Evolutionary conservation across 495 filamentous ascomycete genomes (phyloP).

Genomic region (Xylaria longipes): DNA sequence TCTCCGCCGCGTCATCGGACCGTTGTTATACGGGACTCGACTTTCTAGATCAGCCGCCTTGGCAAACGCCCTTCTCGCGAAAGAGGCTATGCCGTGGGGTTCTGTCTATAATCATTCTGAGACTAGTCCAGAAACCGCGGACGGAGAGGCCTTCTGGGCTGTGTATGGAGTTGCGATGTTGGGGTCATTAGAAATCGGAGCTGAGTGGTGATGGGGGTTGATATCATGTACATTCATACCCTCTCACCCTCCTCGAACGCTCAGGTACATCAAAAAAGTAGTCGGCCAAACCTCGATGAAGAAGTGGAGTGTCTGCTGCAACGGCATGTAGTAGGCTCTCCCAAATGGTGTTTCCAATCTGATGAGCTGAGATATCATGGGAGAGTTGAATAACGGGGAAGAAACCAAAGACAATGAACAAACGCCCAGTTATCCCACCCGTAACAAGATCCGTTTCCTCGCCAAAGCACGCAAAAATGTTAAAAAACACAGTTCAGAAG

Average conservation of each 20-base stretch:
- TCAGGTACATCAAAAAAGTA: slow-evolving; percentile 46
- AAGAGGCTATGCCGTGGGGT: not conserved
- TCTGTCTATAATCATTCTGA: slow-evolving; percentile 18
- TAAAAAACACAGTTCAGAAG: slow-evolving; percentile 29
- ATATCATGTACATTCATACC: slow-evolving; percentile 44
- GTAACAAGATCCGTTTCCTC: slow-evolving; percentile 34
- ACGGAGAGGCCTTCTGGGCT: slow-evolving; percentile 23
- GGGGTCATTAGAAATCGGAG: slow-evolving; percentile 42
- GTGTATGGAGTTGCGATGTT: slow-evolving; percentile 34
- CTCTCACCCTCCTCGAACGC: slow-evolving; percentile 44
- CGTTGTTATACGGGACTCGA: slow-evolving; percentile 12
- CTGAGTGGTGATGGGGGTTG: slow-evolving; percentile 35
- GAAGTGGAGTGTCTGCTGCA: slow-evolving; percentile 52
- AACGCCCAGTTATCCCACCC: slow-evolving; percentile 29
- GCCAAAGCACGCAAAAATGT: slow-evolving; percentile 28
- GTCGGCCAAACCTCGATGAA: slow-evolving; percentile 56
- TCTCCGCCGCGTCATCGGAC: slow-evolving; percentile 15
- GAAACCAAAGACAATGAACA: slow-evolving; percentile 45
- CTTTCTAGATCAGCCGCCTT: slow-evolving; percentile 17
- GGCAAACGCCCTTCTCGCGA: not conserved
- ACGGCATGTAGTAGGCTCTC: slow-evolving; percentile 41
- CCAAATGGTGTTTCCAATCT: slow-evolving; percentile 58
- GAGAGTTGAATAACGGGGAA: slow-evolving; percentile 45
- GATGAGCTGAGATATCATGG: slow-evolving; percentile 46
- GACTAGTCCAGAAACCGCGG: not conserved